Evolutionary conservation across 305 asterid genomes (phyloP).

Genomic region (Fraxinus sp.): DNA sequence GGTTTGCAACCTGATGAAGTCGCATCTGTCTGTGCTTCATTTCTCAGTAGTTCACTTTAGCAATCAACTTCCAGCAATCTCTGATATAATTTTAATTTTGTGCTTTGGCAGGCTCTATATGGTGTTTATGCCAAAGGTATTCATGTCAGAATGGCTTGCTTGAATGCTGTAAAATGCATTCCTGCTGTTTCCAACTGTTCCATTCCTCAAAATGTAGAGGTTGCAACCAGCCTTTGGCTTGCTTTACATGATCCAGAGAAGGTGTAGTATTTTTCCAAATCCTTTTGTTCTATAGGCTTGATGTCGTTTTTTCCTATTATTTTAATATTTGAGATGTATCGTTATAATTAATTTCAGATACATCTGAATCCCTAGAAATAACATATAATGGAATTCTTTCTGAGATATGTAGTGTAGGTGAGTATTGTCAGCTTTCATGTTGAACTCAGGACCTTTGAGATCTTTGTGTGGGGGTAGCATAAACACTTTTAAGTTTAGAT

Average conservation of each 20-base stretch:
- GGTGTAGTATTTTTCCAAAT: conserved; percentile 39
- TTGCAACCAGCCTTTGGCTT: conserved; percentile 97
- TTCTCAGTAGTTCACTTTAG: conserved; percentile 27
- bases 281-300: not conserved
- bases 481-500: not conserved
- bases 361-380: not conserved
- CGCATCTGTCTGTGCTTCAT: conserved; percentile 68
- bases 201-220: conserved; percentile 76
- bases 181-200: conserved; percentile 88
- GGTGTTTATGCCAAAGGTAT: conserved; percentile 93
- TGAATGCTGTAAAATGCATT: conserved; percentile 92
- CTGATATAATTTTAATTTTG: conserved; percentile 21
- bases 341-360: not conserved
- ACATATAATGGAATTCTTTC: not conserved
- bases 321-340: conserved; percentile 4
- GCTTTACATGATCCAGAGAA: conserved; percentile 94
- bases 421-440: not conserved
- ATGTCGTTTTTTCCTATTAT: conserved; percentile 9
- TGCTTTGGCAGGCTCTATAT: conserved; percentile 64
- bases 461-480: not conserved
- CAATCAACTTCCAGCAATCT: conserved; percentile 14
- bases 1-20: conserved; percentile 92
- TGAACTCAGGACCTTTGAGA: not conserved
- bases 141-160: conserved; percentile 95
- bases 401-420: not conserved